These are phyloP conservation scores for Paraglomus occultum DNA, from an alignment of 192 early-diverging fungal species.

Conservation along the genomic window DNA sequence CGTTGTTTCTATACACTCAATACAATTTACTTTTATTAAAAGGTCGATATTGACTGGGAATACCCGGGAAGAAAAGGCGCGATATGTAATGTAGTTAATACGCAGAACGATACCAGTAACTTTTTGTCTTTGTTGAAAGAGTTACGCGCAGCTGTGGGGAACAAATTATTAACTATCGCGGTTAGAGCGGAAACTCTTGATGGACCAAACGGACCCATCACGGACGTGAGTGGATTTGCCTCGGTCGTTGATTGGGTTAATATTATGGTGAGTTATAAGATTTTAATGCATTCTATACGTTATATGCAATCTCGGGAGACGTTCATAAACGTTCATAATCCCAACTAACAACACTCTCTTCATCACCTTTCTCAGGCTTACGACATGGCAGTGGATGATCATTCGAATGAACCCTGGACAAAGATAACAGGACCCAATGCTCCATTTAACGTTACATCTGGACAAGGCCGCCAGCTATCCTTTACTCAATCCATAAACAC, in stretches of 20 bases:
- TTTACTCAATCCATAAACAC: constrained; percentile 49
- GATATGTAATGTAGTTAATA: constrained; percentile 56
- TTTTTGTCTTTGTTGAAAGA: constrained; percentile 57
- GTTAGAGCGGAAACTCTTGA: constrained; percentile 62
- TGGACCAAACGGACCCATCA: constrained; percentile 44
- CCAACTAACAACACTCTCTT: background rate
- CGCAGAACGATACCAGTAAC: constrained; percentile 59
- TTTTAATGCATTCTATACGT: constrained; percentile 28
- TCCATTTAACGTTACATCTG: constrained; percentile 37
- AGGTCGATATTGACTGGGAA: constrained; percentile 44
- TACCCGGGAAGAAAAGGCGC: constrained; percentile 66
- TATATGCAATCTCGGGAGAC: background rate
- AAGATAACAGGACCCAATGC: constrained; percentile 48
- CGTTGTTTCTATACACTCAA: background rate
- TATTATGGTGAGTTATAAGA: constrained; percentile 63
- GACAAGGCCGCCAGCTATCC: constrained; percentile 38
- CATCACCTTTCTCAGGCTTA: background rate
- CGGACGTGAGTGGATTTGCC: constrained; percentile 58
- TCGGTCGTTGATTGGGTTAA: constrained; percentile 62
- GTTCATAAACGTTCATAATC: background rate
- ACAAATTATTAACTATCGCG: constrained; percentile 63
- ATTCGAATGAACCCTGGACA: constrained; percentile 30
- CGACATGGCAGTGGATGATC: background rate
- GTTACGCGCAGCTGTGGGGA: constrained; percentile 48
- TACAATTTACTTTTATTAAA: background rate